Conservation (phyloP, 495 filamentous ascomycete genomes). For the Aspergillus ostianus region DNA sequence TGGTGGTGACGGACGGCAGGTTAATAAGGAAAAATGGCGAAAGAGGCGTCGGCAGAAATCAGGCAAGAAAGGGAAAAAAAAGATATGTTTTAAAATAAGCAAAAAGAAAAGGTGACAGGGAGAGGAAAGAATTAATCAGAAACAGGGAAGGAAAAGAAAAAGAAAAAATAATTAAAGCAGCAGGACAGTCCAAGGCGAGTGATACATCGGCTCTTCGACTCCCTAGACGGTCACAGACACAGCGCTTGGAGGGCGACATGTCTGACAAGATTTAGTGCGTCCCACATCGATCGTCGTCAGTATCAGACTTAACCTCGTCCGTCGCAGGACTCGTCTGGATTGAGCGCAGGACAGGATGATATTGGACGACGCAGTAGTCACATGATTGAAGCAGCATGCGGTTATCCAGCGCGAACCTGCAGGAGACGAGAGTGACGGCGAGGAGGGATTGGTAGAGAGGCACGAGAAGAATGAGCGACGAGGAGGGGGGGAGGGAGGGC, state of each 20-base stretch:
- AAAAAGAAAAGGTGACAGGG: slow-evolving; percentile 5
- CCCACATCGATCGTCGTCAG: slow-evolving; percentile 20
- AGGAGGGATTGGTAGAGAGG: slow-evolving; percentile 27
- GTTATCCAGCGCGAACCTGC: slow-evolving; percentile 40
- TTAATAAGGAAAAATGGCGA: slow-evolving; percentile 1
- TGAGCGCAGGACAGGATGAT: slow-evolving; percentile 16
- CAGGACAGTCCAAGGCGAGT: slow-evolving; percentile 19
- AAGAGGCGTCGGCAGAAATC: background rate
- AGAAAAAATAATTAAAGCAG: slow-evolving; percentile 11
- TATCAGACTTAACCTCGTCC: slow-evolving; percentile 10
- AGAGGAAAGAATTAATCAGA: slow-evolving; percentile 6
- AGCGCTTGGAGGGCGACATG: slow-evolving; percentile 25
- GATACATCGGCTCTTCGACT: slow-evolving; percentile 21
- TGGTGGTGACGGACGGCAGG: background rate
- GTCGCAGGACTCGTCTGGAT: slow-evolving; percentile 2
- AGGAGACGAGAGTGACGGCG: slow-evolving; percentile 20
- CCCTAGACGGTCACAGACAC: slow-evolving; percentile 17
- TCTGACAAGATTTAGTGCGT: slow-evolving; percentile 29
- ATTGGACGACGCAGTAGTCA: slow-evolving; percentile 31
- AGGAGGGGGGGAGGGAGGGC: background rate
- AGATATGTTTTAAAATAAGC: slow-evolving; percentile 3
- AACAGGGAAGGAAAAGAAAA: slow-evolving; percentile 9
- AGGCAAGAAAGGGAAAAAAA: slow-evolving; percentile 4
- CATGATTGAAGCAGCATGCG: slow-evolving; percentile 44
- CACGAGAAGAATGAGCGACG: slow-evolving; percentile 9